phyloP scores from a whole-genome alignment of 2,329 filamentous ascomycete genomes.

The Diaporthe sp. region DNA sequence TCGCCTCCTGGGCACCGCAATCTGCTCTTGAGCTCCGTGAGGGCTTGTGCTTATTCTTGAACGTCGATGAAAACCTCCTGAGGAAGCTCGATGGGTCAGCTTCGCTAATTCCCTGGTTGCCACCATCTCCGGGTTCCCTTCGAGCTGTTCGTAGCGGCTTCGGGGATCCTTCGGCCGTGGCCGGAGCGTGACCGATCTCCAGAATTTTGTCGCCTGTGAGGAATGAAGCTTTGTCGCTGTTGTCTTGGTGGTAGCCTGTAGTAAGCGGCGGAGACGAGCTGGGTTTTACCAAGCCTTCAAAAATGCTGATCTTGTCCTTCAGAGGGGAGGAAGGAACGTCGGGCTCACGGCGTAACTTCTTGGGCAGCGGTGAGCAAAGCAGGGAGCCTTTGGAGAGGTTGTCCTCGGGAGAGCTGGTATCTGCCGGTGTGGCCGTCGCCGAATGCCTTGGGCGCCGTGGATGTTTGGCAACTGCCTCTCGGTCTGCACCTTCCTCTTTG shows the following conservation, averaged over 20 bases:
- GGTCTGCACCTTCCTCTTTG: background rate
- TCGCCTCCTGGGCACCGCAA: background rate
- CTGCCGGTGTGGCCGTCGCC: background rate
- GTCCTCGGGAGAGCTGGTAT: background rate
- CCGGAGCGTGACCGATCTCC: too few relatives aligned
- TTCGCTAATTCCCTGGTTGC: background rate
- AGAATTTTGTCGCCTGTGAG: background rate
- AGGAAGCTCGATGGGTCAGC: background rate
- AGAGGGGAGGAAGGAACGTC: background rate
- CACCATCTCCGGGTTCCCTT: background rate
- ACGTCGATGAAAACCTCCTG: constrained; percentile 25
- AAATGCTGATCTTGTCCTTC: constrained; percentile 36
- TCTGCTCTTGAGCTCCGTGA: background rate
- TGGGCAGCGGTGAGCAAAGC: constrained; percentile 19
- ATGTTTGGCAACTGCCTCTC: background rate
- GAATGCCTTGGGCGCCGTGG: background rate
- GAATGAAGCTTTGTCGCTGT: background rate
- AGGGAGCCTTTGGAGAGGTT: background rate
- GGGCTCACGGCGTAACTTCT: constrained; percentile 19
- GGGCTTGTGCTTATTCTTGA: constrained; percentile 16
- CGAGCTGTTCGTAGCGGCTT: background rate
- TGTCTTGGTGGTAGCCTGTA: background rate
- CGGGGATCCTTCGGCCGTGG: background rate
- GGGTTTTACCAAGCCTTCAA: constrained; percentile 37
- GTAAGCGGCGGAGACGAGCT: background rate